These are phyloP conservation scores for Arthrocladium fulminans DNA, from an alignment of 2,329 filamentous ascomycete genomes.

Conservation along the genomic window DNA sequence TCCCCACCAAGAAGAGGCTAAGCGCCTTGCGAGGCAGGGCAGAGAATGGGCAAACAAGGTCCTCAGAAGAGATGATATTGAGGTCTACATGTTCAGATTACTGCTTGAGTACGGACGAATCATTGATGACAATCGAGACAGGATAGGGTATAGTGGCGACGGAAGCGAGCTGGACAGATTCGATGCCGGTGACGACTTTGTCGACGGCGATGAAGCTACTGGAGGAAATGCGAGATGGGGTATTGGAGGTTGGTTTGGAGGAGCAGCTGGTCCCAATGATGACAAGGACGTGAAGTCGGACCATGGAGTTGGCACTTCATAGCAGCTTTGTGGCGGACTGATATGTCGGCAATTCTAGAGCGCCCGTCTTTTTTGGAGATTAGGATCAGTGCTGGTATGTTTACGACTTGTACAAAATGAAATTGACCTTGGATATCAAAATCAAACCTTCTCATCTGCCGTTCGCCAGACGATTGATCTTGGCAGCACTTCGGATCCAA, in stretches of 20 bases:
- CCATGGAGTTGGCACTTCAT: slow-evolving; percentile 6
- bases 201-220: not conserved
- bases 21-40: slow-evolving; percentile 28
- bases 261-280: slow-evolving; percentile 4
- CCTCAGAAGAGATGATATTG: slow-evolving; percentile 48
- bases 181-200: slow-evolving; percentile 11
- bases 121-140: slow-evolving; percentile 54
- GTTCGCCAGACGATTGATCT: no score
- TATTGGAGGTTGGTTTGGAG: slow-evolving; percentile 9
- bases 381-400: not conserved
- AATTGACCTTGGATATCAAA: no score
- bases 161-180: slow-evolving; percentile 24
- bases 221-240: slow-evolving; percentile 4
- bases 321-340: not conserved
- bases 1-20: slow-evolving; percentile 28
- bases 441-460: no score
- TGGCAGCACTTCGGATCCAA: no score
- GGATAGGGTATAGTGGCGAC: slow-evolving; percentile 46
- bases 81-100: slow-evolving; percentile 42
- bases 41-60: slow-evolving; percentile 31
- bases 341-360: not conserved
- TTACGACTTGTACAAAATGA: no score
- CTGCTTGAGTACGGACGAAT: slow-evolving; percentile 52
- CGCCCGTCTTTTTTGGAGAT: not conserved
- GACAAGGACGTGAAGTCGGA: not conserved